A percentile compares a stretch with the other conserved stretches of the same genome.
Evolutionary conservation across 805 yeast genomes (phyloP).

Genomic region (Metschnikowia aberdeeniae): DNA sequence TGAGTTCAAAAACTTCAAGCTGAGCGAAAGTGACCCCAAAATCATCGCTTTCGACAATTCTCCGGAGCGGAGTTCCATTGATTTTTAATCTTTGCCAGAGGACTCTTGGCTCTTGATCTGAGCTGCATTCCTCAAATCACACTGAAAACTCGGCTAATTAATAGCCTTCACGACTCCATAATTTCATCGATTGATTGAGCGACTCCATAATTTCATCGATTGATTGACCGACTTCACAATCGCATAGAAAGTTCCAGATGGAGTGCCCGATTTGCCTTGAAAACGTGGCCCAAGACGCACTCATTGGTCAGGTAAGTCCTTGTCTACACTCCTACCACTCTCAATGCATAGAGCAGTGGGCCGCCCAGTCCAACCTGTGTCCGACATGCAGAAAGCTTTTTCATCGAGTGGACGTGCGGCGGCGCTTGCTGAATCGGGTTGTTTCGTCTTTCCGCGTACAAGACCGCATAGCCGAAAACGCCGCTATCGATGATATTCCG

Average conservation of each 20-base stretch:
- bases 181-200: too few species aligned
- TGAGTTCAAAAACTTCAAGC: too few species aligned
- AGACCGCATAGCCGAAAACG: conserved; percentile 31
- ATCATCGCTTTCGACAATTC: too few species aligned
- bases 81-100: too few species aligned
- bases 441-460: conserved; percentile 19
- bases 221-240: too few species aligned
- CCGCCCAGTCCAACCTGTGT: conserved; percentile 51
- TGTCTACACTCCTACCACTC: conserved; percentile 59
- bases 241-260: conserved; percentile 1
- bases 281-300: conserved; percentile 9
- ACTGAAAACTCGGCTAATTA: too few species aligned
- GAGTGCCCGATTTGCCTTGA: conserved; percentile 64
- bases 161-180: too few species aligned
- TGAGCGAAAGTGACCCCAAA: too few species aligned
- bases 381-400: conserved; percentile 57
- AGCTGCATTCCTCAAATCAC: too few species aligned
- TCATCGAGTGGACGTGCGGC: conserved; percentile 31
- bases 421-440: conserved; percentile 9
- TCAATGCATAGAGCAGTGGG: conserved; percentile 56
- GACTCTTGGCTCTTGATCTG: too few species aligned
- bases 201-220: too few species aligned
- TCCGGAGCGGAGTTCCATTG: too few species aligned
- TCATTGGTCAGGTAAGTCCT: conserved; percentile 23
- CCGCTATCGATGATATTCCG: conserved; percentile 37